Evolutionary conservation across 192 early-diverging fungal species (phyloP).

Genomic region (Gonapodya sp.): DNA sequence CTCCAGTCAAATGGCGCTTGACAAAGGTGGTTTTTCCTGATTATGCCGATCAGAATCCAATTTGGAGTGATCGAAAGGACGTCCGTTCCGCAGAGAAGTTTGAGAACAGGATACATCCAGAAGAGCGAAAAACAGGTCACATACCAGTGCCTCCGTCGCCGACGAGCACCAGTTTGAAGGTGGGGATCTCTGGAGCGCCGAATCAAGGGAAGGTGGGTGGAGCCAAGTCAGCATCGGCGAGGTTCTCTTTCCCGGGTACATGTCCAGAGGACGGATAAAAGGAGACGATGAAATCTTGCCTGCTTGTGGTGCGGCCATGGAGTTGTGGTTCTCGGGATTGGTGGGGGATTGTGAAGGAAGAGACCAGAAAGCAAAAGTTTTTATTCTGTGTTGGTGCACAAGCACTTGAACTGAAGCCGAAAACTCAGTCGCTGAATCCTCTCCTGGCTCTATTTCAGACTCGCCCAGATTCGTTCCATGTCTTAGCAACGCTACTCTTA

Average conservation of each 20-base stretch:
- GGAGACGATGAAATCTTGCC: not conserved
- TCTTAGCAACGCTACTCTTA: too few relatives aligned
- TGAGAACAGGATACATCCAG: conserved; percentile 13
- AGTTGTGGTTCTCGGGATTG: not conserved
- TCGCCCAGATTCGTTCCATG: too few relatives aligned
- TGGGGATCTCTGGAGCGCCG: conserved; percentile 35
- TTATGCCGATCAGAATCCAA: too few relatives aligned
- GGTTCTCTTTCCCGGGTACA: not conserved
- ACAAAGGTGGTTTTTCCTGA: conserved; percentile 99
- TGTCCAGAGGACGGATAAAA: not conserved
- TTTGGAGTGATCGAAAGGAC: too few relatives aligned
- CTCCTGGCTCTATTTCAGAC: too few relatives aligned
- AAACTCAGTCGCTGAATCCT: too few relatives aligned
- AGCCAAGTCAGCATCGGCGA: too few relatives aligned
- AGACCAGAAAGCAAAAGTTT: too few relatives aligned
- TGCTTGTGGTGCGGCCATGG: not conserved
- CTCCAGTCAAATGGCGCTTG: conserved; percentile 98
- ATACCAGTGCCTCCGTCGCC: conserved; percentile 9
- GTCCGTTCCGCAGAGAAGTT: conserved; percentile 86
- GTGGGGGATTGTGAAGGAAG: not conserved
- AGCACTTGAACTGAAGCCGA: too few relatives aligned
- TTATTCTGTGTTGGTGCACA: too few relatives aligned
- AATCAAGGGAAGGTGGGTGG: not conserved
- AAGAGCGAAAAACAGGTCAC: not conserved
- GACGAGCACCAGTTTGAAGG: conserved; percentile 68